Percentiles rank a stretch among this genome's conserved stretches.
Evolutionary conservation across 495 filamentous ascomycete genomes (phyloP).

Genomic region (Aspergillus nanangensis): DNA sequence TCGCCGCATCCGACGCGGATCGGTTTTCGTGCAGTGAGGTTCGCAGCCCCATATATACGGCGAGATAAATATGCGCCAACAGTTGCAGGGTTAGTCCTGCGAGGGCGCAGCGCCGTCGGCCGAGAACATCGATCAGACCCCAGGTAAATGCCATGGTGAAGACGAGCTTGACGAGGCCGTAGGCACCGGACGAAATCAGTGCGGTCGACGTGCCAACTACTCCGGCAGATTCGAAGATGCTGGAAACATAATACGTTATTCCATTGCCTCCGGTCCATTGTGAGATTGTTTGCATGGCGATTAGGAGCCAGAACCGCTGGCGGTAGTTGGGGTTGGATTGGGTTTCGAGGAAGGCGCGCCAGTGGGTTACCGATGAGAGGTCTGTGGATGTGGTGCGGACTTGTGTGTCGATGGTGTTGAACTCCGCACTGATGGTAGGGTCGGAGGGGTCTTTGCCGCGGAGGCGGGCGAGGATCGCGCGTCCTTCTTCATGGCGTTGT

Average conservation of each 20-base stretch:
- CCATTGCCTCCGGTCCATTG: constrained; percentile 48
- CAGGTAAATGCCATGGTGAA: constrained; percentile 47
- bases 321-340: constrained; percentile 38
- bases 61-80: constrained; percentile 40
- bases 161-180: constrained; percentile 41
- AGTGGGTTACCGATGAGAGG: constrained; percentile 29
- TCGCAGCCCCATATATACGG: constrained; percentile 37
- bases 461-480: constrained; percentile 34
- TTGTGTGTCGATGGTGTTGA: constrained; percentile 30
- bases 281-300: constrained; percentile 40
- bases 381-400: constrained; percentile 23
- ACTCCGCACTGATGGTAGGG: constrained; percentile 28
- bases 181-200: constrained; percentile 40
- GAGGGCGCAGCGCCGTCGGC: constrained; percentile 35
- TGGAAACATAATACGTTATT: constrained; percentile 43
- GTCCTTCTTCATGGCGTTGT: constrained; percentile 27
- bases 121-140: constrained; percentile 40
- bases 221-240: constrained; percentile 39
- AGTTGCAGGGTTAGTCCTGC: constrained; percentile 34
- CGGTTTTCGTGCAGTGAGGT: constrained; percentile 27
- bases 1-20: constrained; percentile 37
- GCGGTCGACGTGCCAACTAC: constrained; percentile 22
- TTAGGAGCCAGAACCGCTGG: constrained; percentile 42
- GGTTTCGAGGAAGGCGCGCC: constrained; percentile 39
- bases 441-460: constrained; percentile 29